Evolutionary conservation across 2,329 filamentous ascomycete genomes (phyloP).

Genomic region (Penicillium sp.): DNA sequence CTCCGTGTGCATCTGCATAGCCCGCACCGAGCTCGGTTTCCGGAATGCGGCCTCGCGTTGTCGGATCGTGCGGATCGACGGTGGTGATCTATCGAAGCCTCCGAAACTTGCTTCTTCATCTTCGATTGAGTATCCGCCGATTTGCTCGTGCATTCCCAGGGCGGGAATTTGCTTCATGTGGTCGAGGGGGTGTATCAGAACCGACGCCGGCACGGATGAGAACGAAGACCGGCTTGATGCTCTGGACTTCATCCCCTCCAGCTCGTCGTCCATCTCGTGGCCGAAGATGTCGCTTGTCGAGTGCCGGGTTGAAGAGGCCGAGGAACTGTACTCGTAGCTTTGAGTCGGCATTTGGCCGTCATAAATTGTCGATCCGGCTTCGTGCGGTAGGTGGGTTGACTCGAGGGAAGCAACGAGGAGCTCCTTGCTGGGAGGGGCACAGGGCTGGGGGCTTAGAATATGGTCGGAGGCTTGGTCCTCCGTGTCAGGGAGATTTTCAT

Average conservation of each 20-base stretch:
- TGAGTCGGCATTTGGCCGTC: slow-evolving; percentile 23
- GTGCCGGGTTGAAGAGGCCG: slow-evolving; percentile 34
- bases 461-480: slow-evolving; percentile 17
- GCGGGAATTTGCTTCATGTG: slow-evolving; percentile 25
- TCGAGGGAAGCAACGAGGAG: slow-evolving; percentile 24
- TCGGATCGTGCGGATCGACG: slow-evolving; percentile 31
- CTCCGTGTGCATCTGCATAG: slow-evolving; percentile 48
- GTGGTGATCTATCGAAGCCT: slow-evolving; percentile 27
- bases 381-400: slow-evolving; percentile 17
- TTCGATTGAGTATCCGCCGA: slow-evolving; percentile 25
- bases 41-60: slow-evolving; percentile 44
- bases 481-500: slow-evolving; percentile 12
- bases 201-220: slow-evolving; percentile 44
- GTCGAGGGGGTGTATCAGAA: slow-evolving; percentile 36
- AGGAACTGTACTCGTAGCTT: slow-evolving; percentile 39
- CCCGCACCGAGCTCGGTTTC: slow-evolving; percentile 49
- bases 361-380: slow-evolving; percentile 17
- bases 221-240: slow-evolving; percentile 45
- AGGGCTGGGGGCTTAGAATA: slow-evolving; percentile 28
- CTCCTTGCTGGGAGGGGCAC: slow-evolving; percentile 20
- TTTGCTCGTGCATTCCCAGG: slow-evolving; percentile 24
- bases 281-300: slow-evolving; percentile 32
- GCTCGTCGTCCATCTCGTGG: slow-evolving; percentile 32
- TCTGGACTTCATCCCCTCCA: slow-evolving; percentile 29
- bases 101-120: slow-evolving; percentile 26